Conservation (phyloP, 2,329 filamentous ascomycete genomes). For the Colletotrichum echinochloae region DNA sequence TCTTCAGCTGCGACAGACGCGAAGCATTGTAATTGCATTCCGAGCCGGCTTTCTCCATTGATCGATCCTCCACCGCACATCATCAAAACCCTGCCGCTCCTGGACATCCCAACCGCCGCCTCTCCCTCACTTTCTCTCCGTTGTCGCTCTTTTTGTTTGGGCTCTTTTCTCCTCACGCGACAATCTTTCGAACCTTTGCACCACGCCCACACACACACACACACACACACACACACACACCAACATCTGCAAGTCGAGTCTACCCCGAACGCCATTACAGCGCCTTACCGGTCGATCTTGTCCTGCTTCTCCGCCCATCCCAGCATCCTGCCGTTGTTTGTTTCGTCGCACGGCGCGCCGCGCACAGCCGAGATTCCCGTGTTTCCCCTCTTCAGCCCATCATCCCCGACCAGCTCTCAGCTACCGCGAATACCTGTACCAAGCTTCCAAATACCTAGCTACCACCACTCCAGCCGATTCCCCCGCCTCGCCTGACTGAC, state of each 20-base stretch:
- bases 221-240: not conserved
- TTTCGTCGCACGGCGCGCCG: slow-evolving; percentile 34
- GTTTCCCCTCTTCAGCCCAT: slow-evolving; percentile 29
- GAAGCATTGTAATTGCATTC: slow-evolving; percentile 20
- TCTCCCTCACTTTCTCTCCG: not conserved
- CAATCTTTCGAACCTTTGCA: not conserved
- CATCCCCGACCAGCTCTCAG: slow-evolving; percentile 6
- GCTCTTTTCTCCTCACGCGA: slow-evolving; percentile 33
- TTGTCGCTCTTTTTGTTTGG: not conserved
- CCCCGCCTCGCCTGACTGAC: not conserved
- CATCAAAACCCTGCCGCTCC: slow-evolving; percentile 39
- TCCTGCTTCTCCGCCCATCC: slow-evolving; percentile 18
- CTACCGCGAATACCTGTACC: not conserved
- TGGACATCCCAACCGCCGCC: slow-evolving; percentile 38
- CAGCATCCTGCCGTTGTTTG: slow-evolving; percentile 21
- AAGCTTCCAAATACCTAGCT: slow-evolving; percentile 10
- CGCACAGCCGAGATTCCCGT: slow-evolving; percentile 36
- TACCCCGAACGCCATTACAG: not conserved
- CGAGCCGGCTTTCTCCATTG: slow-evolving; percentile 6
- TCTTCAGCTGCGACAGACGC: slow-evolving; percentile 19
- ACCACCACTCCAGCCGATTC: not conserved
- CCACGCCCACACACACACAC: not conserved
- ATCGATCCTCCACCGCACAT: slow-evolving; percentile 37
- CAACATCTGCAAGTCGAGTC: not conserved
- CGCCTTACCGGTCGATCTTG: slow-evolving; percentile 7